Percentiles rank a stretch among this genome's conserved stretches.
Evolutionary conservation across 139 green algal species (phyloP).

Genomic region (Closterium sp.): DNA sequence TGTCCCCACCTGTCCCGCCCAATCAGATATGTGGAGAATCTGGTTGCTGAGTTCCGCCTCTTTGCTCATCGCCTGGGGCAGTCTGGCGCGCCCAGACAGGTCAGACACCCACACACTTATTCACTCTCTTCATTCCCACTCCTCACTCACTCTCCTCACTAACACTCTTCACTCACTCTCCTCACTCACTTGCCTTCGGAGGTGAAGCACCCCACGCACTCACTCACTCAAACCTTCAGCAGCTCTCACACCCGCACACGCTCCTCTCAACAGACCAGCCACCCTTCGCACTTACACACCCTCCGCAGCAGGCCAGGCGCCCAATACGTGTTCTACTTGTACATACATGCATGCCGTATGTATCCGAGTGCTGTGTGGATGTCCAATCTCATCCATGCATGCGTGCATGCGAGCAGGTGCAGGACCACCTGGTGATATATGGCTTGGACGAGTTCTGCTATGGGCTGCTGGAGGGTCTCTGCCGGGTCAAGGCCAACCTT

Average conservation of each 20-base stretch:
- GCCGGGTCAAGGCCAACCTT: constrained; percentile 22
- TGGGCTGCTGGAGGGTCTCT: constrained; percentile 45
- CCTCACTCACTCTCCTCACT: background rate
- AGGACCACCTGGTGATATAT: background rate
- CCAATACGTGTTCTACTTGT: too few relatives aligned
- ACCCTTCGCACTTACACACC: too few relatives aligned
- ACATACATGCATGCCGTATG: background rate
- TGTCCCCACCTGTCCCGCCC: background rate
- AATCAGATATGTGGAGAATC: constrained; percentile 38
- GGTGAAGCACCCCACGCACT: too few relatives aligned
- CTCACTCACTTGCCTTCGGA: too few relatives aligned
- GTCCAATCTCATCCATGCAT: background rate
- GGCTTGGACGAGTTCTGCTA: constrained; percentile 22
- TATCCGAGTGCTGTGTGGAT: background rate
- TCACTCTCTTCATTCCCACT: background rate
- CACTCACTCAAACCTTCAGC: too few relatives aligned
- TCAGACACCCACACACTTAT: too few relatives aligned
- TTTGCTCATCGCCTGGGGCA: constrained; percentile 29
- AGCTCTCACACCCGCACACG: background rate
- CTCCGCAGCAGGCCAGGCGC: too few relatives aligned
- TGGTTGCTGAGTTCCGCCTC: constrained; percentile 30
- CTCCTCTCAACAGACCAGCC: too few relatives aligned
- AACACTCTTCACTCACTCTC: background rate
- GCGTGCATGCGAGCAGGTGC: background rate
- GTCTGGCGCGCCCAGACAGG: constrained; percentile 13